Evolutionary conservation across 805 yeast genomes (phyloP).

Genomic region (Ogataea siamensis): DNA sequence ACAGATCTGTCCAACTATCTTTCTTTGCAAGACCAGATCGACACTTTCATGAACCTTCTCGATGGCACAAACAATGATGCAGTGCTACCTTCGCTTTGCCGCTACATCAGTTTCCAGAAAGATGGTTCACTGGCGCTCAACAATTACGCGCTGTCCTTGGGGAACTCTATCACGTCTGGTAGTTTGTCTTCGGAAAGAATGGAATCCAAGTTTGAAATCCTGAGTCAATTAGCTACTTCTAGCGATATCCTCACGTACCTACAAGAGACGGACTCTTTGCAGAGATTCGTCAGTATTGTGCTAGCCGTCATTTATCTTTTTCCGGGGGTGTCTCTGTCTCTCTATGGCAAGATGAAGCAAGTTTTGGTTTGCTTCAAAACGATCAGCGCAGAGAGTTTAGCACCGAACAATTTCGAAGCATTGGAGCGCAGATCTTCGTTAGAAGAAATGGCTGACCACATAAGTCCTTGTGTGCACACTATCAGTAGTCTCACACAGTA

Average conservation of each 20-base stretch:
- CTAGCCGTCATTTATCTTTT: conserved; percentile 26
- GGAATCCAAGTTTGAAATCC: not conserved
- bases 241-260: not conserved
- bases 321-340: conserved; percentile 26
- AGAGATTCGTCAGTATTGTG: conserved; percentile 20
- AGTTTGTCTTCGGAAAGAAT: not conserved
- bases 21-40: conserved; percentile 21
- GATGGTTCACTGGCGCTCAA: conserved; percentile 12
- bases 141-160: conserved; percentile 21
- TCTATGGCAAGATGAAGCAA: conserved; percentile 29
- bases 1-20: conserved; percentile 22
- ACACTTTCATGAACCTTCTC: conserved; percentile 17
- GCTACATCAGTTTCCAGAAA: not conserved
- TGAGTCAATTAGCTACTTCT: conserved; percentile 1
- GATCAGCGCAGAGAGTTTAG: conserved; percentile 5
- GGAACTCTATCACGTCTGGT: conserved; percentile 11
- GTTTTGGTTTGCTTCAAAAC: conserved; percentile 21
- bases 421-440: not conserved
- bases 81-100: not conserved
- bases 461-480: conserved; percentile 18
- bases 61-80: conserved; percentile 1
- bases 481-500: conserved; percentile 18
- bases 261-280: not conserved
- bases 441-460: conserved; percentile 1
- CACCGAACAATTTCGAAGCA: conserved; percentile 2